phyloP scores from a whole-genome alignment of 768 basidiomycete genomes.

The Boletus pseudo-olivaceus region DNA sequence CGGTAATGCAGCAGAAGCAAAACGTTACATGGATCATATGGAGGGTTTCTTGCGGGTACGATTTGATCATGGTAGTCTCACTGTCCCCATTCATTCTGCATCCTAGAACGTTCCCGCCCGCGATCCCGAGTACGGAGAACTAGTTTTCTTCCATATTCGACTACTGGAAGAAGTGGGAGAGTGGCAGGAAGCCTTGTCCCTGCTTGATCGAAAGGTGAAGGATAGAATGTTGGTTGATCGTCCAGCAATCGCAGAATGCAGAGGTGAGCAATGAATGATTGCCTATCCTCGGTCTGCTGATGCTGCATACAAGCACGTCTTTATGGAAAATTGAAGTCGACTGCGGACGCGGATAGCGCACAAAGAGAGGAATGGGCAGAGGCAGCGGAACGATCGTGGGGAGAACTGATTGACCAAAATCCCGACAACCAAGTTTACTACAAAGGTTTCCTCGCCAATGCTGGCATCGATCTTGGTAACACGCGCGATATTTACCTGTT shows the following conservation, averaged over 20 bases:
- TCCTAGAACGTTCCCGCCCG: slow-evolving; percentile 68
- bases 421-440: slow-evolving; percentile 83
- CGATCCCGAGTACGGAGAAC: slow-evolving; percentile 83
- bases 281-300: slow-evolving; percentile 1
- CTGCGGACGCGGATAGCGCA: slow-evolving; percentile 4
- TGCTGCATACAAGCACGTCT: slow-evolving; percentile 58
- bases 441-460: slow-evolving; percentile 61
- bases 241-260: slow-evolving; percentile 59
- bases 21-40: slow-evolving; percentile 70
- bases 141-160: slow-evolving; percentile 71
- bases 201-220: slow-evolving; percentile 65
- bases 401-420: slow-evolving; percentile 78
- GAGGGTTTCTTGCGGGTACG: slow-evolving; percentile 65
- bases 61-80: not conserved
- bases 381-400: slow-evolving; percentile 81
- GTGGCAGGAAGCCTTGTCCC: slow-evolving; percentile 51
- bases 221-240: slow-evolving; percentile 68
- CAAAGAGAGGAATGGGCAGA: slow-evolving; percentile 40
- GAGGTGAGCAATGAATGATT: slow-evolving; percentile 44
- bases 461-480: slow-evolving; percentile 65
- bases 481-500: slow-evolving; percentile 2
- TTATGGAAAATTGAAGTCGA: slow-evolving; percentile 51
- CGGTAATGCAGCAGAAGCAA: slow-evolving; percentile 67
- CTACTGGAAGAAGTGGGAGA: slow-evolving; percentile 73
- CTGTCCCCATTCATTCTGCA: slow-evolving; percentile 6